Evolutionary conservation across 1,139 yeast species (phyloP), one percentile per base, ranked within the genome.

Genomic region (Nakaseomyces uthaithaninus): DNA sequence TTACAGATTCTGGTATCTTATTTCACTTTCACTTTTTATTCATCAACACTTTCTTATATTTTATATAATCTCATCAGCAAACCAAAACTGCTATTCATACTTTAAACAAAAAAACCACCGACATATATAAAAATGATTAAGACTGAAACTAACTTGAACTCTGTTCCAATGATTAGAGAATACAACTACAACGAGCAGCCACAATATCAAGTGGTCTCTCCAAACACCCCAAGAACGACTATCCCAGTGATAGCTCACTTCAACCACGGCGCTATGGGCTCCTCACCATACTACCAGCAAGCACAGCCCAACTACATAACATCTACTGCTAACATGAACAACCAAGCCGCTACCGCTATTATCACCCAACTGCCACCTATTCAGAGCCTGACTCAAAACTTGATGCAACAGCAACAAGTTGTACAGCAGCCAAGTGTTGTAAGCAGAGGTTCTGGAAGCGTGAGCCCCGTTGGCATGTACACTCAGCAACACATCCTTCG

Each of bases 81-180:
- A 27, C 19, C 12, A 7, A 5, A 15, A 12, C 33, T 7, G 16
- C 17, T 14, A 14, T 14, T 7, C 5, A 7, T n/a, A 17, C 33
- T 19, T 22, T n/a, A 19, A 11, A 31, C 25, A 19, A 19, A 24
- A 19, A 31, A n/a, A 20, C 17, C 7, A 12, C 17, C 7, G 15
- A 10, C 27, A 14, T 10, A 27, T 14, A 25, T 14, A 10, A n/a
- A 8, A 18, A 28, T 2, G 12, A 16, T 28, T 11, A 18, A 11
- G 8, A 28, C 10, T 28, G 33, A 28, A 17, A 17, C 33, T 28
- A 16, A 7, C 5, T n/a, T 28, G 14, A 31, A 20, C 25, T 31
- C 25, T 14, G 24, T 31, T 25, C 35, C 25, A 31, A 31, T 31
- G 35, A 31, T 31, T 12, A 31, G 35, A 20, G 25, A 31, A 20